A percentile compares a stretch with the other conserved stretches of the same genome.
phyloP scores from a whole-genome alignment of 306 rosid genomes.

The Pterocarpus santalinus region DNA sequence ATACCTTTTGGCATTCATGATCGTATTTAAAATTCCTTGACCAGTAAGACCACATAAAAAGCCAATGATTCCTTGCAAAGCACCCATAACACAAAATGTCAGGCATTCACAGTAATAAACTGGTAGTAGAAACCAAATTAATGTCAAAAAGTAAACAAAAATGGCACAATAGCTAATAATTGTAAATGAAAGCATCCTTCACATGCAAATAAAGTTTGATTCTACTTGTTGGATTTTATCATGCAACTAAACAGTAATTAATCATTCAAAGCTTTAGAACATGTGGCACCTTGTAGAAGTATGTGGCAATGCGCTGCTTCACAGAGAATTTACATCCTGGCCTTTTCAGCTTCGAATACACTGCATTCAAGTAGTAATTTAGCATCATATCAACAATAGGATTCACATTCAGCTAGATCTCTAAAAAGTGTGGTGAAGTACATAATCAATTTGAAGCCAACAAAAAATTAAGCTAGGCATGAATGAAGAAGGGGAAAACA shows the following conservation, averaged over 20 bases:
- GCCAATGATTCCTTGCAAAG: constrained; percentile 86
- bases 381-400: constrained; percentile 35
- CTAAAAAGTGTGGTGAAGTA: constrained; percentile 12
- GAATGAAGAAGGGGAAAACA: background rate
- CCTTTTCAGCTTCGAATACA: constrained; percentile 91
- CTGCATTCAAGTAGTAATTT: constrained; percentile 60
- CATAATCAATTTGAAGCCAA: constrained; percentile 1
- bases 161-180: constrained; percentile 13
- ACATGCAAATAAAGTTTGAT: constrained; percentile 29
- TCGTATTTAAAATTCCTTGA: constrained; percentile 92
- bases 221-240: constrained; percentile 7
- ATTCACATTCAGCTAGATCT: constrained; percentile 35
- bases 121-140: constrained; percentile 27
- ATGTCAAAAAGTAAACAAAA: constrained; percentile 12
- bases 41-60: constrained; percentile 93
- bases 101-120: constrained; percentile 22
- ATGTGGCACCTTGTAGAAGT: constrained; percentile 75
- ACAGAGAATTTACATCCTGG: constrained; percentile 83
- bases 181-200: constrained; percentile 35
- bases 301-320: constrained; percentile 80
- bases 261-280: constrained; percentile 28
- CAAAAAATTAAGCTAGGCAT: constrained; percentile 28
- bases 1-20: constrained; percentile 92
- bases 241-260: constrained; percentile 17
- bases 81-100: constrained; percentile 74